Evolutionary conservation across 1,284 basidiomycete genomes (phyloP).

Genomic region (Pulveroboletus sp.): DNA sequence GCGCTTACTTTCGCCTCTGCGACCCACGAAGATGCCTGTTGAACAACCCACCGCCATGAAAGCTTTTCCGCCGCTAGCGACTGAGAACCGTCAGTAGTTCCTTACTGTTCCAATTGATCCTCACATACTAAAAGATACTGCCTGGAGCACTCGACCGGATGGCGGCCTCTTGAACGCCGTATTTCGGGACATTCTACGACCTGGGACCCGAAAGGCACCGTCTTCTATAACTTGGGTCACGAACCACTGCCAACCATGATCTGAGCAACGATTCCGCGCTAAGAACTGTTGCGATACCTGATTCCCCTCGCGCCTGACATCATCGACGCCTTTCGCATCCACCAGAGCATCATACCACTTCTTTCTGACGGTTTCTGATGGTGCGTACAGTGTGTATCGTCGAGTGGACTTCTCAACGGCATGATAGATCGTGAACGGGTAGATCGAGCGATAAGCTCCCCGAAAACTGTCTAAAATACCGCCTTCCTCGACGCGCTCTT

Average conservation of each 20-base stretch:
- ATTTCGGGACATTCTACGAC: conserved; percentile 34
- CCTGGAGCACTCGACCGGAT: conserved; percentile 59
- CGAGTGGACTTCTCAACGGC: conserved; percentile 54
- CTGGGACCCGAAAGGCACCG: conserved; percentile 56
- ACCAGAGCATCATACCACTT: conserved; percentile 64
- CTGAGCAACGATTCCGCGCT: conserved; percentile 6
- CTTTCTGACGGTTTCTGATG: conserved; percentile 54
- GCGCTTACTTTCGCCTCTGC: conserved; percentile 50
- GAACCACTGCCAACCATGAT: conserved; percentile 53
- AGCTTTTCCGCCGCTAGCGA: conserved; percentile 47
- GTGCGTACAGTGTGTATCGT: conserved; percentile 70
- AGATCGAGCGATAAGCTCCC: conserved; percentile 53
- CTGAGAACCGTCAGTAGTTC: conserved; percentile 9
- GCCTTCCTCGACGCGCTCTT: conserved; percentile 59
- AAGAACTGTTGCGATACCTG: conserved; percentile 46
- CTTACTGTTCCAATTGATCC: not conserved
- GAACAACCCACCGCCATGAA: conserved; percentile 64
- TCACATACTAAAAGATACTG: conserved; percentile 61
- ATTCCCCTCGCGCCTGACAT: conserved; percentile 65
- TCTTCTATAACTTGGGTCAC: conserved; percentile 59
- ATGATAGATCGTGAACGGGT: conserved; percentile 76
- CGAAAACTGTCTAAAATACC: conserved; percentile 58
- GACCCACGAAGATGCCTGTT: conserved; percentile 66
- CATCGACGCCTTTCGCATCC: conserved; percentile 61
- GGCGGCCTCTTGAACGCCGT: conserved; percentile 39